Evolutionary conservation across 495 filamentous ascomycete species (phyloP).

Genomic region (Halenospora varia): DNA sequence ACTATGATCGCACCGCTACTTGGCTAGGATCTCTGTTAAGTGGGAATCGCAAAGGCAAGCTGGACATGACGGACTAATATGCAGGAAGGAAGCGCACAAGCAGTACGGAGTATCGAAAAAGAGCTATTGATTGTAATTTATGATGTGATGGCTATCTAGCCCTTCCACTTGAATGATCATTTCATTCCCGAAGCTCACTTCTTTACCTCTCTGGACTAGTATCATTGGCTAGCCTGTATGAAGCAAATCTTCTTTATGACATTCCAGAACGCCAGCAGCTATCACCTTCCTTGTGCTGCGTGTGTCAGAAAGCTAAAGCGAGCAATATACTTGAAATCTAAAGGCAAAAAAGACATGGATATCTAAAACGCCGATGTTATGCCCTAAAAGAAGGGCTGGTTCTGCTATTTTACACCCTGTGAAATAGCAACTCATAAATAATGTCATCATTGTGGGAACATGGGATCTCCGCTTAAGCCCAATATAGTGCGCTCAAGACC

Average conservation of each 20-base stretch:
- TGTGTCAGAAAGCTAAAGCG: neutral
- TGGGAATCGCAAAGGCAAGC: no score
- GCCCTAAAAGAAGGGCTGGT: neutral
- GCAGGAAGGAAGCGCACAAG: no score
- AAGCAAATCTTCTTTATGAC: neutral
- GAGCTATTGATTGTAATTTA: no score
- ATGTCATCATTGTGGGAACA: neutral
- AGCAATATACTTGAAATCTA: neutral
- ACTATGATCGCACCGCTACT: no score
- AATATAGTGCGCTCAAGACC: no score
- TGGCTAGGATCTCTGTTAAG: no score
- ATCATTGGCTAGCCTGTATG: neutral
- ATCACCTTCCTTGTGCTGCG: neutral
- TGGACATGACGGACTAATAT: no score
- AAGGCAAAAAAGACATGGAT: neutral
- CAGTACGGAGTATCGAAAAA: no score
- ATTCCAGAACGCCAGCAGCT: neutral
- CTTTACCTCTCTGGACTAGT: neutral
- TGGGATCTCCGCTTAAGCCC: no score
- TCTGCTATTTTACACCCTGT: neutral
- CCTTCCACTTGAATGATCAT: no score
- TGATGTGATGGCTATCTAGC: no score
- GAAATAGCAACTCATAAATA: no score
- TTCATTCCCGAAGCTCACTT: neutral
- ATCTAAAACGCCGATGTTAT: constrained; percentile 12